Percentiles rank a stretch among this genome's conserved stretches.
phyloP scores from a whole-genome alignment of 805 yeast species.

The Starmera amethionina region DNA sequence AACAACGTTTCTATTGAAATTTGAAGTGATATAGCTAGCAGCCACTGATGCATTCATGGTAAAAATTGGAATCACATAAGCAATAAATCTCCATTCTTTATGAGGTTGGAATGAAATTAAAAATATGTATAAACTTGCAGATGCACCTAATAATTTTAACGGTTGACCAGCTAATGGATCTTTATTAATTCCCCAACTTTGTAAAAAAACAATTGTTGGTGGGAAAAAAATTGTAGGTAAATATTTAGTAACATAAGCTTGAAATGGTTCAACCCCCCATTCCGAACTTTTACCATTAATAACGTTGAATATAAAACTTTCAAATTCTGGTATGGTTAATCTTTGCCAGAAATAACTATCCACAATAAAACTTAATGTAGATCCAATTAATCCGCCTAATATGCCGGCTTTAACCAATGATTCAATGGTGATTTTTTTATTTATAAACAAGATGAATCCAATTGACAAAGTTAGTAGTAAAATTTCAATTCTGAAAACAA shows the following conservation, averaged over 20 bases:
- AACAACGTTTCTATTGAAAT: conserved; percentile 6
- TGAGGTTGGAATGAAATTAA: conserved; percentile 78
- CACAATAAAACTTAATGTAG: conserved; percentile 33
- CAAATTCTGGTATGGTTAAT: conserved; percentile 62
- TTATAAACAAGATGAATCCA: conserved; percentile 33
- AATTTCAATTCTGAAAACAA: conserved; percentile 66
- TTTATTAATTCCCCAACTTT: conserved; percentile 26
- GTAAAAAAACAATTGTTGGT: conserved; percentile 33
- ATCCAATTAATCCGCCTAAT: conserved; percentile 45
- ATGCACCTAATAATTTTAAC: conserved; percentile 36
- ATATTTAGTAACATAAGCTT: conserved; percentile 49
- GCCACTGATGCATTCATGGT: conserved; percentile 58
- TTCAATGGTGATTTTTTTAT: conserved; percentile 35
- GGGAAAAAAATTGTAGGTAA: conserved; percentile 32
- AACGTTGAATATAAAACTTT: conserved; percentile 66
- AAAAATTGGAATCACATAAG: conserved; percentile 64
- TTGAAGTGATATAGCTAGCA: conserved; percentile 25
- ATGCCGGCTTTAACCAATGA: conserved; percentile 30
- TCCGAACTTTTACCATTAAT: conserved; percentile 59
- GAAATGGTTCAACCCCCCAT: conserved; percentile 82
- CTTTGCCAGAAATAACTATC: conserved; percentile 74
- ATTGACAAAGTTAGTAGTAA: conserved; percentile 43
- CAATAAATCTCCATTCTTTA: conserved; percentile 88
- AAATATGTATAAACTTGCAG: conserved; percentile 46
- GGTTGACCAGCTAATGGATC: conserved; percentile 22